These are phyloP conservation scores for Candida anglica DNA, from an alignment of 805 yeast species.

Conservation along the genomic window DNA sequence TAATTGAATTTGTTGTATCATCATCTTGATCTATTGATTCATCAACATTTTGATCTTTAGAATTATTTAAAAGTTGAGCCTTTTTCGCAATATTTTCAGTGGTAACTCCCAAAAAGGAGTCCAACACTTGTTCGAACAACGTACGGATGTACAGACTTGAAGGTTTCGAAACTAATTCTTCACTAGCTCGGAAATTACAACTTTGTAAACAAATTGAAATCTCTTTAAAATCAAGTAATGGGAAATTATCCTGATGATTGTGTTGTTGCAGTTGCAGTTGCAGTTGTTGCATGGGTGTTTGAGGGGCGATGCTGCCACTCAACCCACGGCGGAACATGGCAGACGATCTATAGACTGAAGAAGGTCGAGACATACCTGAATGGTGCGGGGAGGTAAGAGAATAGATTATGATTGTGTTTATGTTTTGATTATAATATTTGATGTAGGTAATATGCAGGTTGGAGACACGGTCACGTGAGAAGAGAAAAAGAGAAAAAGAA, in stretches of 20 bases:
- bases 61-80: constrained; percentile 7
- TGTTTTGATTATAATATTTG: neutral
- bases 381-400: neutral
- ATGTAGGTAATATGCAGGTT: neutral
- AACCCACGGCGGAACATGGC: constrained; percentile 1
- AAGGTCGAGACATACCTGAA: constrained; percentile 3
- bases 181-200: constrained; percentile 58
- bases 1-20: constrained; percentile 6
- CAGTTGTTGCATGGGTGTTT: too few relatives aligned
- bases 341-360: constrained; percentile 10
- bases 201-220: constrained; percentile 55
- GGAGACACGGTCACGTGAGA: neutral
- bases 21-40: constrained; percentile 8
- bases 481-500: neutral
- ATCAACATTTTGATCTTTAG: neutral
- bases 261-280: constrained; percentile 15
- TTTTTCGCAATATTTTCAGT: constrained; percentile 20
- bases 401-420: constrained; percentile 2
- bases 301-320: too few relatives aligned
- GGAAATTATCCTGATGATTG: constrained; percentile 49
- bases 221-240: constrained; percentile 57
- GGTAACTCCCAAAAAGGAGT: constrained; percentile 54
- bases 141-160: constrained; percentile 51
- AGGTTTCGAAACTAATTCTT: constrained; percentile 57
- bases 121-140: constrained; percentile 58